Evolutionary conservation across 495 filamentous ascomycete species (phyloP).

Genomic region (Margaritispora aquatica): DNA sequence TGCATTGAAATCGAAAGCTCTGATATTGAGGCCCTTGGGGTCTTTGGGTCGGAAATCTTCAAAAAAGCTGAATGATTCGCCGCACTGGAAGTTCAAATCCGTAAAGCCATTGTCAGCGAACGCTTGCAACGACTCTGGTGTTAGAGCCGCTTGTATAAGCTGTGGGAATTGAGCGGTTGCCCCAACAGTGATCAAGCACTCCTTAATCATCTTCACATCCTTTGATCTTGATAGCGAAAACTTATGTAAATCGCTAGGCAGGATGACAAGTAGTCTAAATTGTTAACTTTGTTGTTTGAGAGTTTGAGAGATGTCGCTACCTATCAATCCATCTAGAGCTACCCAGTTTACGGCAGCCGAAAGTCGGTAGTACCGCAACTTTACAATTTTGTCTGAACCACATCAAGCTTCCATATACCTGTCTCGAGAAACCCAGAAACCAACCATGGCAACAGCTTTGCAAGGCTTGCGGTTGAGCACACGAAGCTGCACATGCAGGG

Average conservation of each 20-base stretch:
- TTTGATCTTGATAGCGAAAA: neutral
- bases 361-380: neutral
- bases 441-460: conserved; percentile 42
- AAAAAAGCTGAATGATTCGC: conserved; percentile 7
- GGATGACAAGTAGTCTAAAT: too few species aligned
- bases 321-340: neutral
- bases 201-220: conserved; percentile 1
- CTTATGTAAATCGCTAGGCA: neutral
- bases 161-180: conserved; percentile 79
- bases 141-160: conserved; percentile 62
- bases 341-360: neutral
- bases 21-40: conserved; percentile 38
- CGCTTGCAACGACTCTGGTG: conserved; percentile 4
- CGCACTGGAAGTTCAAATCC: conserved; percentile 14
- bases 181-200: conserved; percentile 75
- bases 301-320: neutral
- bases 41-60: conserved; percentile 15
- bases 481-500: conserved; percentile 31
- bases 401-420: neutral
- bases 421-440: conserved; percentile 6
- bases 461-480: conserved; percentile 41
- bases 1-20: conserved; percentile 59
- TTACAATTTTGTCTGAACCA: conserved; percentile 10
- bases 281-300: too few species aligned
- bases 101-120: conserved; percentile 21